Evolutionary conservation across 2,329 filamentous ascomycete genomes (phyloP).

Genomic region (Canariomyces notabilis): DNA sequence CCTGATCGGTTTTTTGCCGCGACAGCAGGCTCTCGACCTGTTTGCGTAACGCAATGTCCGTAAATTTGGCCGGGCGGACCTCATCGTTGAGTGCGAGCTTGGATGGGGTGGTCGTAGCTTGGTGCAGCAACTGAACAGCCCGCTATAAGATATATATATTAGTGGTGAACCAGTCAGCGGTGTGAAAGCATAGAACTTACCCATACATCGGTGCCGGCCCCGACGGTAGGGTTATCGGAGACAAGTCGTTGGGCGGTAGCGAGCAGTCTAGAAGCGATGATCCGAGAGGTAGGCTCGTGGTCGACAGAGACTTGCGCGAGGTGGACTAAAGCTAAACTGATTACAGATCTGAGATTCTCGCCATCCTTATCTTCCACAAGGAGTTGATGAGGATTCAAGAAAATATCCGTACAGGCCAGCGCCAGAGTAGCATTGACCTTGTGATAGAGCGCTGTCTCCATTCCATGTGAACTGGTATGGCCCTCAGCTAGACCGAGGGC

Average conservation of each 20-base stretch:
- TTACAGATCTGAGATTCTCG: constrained; percentile 9
- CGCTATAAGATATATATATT: constrained; percentile 15
- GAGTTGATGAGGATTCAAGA: constrained; percentile 16
- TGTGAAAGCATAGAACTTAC: constrained; percentile 13
- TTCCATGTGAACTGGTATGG: constrained; percentile 5
- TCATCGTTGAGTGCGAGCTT: constrained; percentile 1
- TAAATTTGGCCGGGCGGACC: constrained; percentile 14
- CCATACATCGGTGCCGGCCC: constrained; percentile 23
- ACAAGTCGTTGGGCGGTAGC: constrained; percentile 16
- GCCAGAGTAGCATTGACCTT: constrained; percentile 28
- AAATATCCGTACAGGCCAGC: constrained; percentile 22
- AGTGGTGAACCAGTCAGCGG: not conserved
- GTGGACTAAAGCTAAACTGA: constrained; percentile 25
- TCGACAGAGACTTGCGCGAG: constrained; percentile 22
- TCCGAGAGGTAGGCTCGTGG: constrained; percentile 25
- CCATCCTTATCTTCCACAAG: constrained; percentile 19
- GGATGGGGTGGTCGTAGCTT: constrained; percentile 6
- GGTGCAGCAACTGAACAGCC: constrained; percentile 17
- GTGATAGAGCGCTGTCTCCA: constrained; percentile 19
- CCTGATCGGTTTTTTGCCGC: not conserved
- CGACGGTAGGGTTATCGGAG: constrained; percentile 16
- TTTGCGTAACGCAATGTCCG: constrained; percentile 16
- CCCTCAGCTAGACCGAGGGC: constrained; percentile 31
- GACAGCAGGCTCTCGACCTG: constrained; percentile 13
- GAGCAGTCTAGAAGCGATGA: constrained; percentile 25